These are phyloP conservation scores for Aspergillus haitiensis DNA, from an alignment of 495 filamentous ascomycete genomes.

Conservation along the genomic window DNA sequence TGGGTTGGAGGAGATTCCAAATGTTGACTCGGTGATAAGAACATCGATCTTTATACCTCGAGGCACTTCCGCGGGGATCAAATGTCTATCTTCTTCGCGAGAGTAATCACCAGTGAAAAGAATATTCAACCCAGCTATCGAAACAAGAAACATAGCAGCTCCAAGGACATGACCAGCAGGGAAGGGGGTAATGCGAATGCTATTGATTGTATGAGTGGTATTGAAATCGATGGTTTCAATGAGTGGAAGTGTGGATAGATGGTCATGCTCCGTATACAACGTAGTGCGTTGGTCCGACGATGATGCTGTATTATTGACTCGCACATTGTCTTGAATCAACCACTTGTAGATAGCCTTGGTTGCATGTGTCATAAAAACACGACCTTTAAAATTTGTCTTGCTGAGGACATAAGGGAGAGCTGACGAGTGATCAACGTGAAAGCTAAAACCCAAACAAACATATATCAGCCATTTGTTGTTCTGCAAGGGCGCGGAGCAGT, in stretches of 20 bases:
- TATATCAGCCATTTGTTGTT: conserved; percentile 28
- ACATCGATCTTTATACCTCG: conserved; percentile 85
- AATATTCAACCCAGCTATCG: conserved; percentile 93
- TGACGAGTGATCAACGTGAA: conserved; percentile 95
- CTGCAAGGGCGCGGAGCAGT: not conserved
- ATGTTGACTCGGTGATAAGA: conserved; percentile 95
- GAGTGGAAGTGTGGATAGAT: conserved; percentile 82
- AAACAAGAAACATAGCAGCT: conserved; percentile 97
- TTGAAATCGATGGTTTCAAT: conserved; percentile 99
- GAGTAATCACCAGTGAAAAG: conserved; percentile 98
- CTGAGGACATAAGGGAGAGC: conserved; percentile 94
- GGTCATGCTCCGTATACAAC: conserved; percentile 92
- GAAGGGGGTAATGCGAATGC: conserved; percentile 93
- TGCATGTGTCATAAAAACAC: conserved; percentile 98
- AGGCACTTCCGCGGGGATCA: conserved; percentile 88
- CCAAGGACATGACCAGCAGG: conserved; percentile 96
- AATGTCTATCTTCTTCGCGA: conserved; percentile 87
- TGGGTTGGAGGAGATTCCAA: conserved; percentile 87
- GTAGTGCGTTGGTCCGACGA: conserved; percentile 71
- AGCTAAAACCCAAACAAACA: conserved; percentile 54
- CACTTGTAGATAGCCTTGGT: conserved; percentile 99
- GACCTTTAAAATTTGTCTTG: conserved; percentile 95
- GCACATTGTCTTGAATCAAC: conserved; percentile 94
- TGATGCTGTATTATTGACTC: conserved; percentile 76
- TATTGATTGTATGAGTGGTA: conserved; percentile 93